A percentile compares a stretch with the other conserved stretches of the same genome.
These are phyloP conservation scores for Austroboletus eburneus DNA, from an alignment of 768 basidiomycete genomes.

Conservation along the genomic window DNA sequence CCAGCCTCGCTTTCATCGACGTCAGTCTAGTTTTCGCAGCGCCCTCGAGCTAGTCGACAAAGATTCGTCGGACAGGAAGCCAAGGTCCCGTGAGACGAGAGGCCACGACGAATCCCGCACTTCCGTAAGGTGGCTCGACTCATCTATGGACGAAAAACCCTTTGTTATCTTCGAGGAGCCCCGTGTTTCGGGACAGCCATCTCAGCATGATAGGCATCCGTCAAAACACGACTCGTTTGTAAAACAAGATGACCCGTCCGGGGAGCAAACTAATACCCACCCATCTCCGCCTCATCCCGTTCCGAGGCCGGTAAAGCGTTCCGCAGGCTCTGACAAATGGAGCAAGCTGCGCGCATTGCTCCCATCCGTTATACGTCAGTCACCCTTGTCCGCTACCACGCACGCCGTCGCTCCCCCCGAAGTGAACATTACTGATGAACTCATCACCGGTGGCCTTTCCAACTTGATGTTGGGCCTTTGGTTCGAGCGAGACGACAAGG, in stretches of 20 bases:
- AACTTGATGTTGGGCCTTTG: conserved; percentile 75
- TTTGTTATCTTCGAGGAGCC: conserved; percentile 28
- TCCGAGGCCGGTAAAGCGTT: conserved; percentile 16
- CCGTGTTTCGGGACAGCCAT: conserved; percentile 17
- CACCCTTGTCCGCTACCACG: conserved; percentile 31
- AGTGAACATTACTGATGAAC: conserved; percentile 79
- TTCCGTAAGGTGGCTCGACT: conserved; percentile 52
- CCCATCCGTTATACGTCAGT: conserved; percentile 45
- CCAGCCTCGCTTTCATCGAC: conserved; percentile 14
- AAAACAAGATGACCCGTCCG: conserved; percentile 4
- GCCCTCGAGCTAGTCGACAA: conserved; percentile 51
- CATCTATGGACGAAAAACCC: conserved; percentile 45
- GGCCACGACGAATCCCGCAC: conserved; percentile 50
- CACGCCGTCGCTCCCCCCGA: conserved; percentile 47
- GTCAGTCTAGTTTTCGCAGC: conserved; percentile 54
- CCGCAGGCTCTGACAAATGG: conserved; percentile 47
- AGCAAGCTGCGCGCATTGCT: conserved; percentile 60
- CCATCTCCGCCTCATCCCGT: conserved; percentile 29
- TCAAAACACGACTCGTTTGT: conserved; percentile 5
- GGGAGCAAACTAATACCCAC: conserved; percentile 8
- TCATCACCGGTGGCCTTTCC: conserved; percentile 76
- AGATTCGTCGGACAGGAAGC: conserved; percentile 46
- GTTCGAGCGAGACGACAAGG: conserved; percentile 85
- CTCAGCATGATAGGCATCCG: conserved; percentile 23
- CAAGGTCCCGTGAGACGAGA: conserved; percentile 48